phyloP scores from a whole-genome alignment of 768 basidiomycete genomes.

The Amanita rubescens region DNA sequence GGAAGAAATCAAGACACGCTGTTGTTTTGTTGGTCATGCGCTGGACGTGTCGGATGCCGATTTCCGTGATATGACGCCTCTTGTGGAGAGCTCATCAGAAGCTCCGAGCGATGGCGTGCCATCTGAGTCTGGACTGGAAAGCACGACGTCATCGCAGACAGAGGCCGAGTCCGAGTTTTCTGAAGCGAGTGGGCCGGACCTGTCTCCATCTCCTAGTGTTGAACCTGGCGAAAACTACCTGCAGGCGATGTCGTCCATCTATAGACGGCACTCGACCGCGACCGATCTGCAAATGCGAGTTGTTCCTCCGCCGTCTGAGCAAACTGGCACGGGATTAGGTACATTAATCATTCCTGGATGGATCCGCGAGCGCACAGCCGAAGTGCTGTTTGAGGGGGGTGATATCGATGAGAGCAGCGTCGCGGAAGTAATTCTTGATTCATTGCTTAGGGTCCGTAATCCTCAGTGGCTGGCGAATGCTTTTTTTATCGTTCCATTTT shows the following conservation, averaged over 20 bases:
- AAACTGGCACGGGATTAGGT: constrained; percentile 64
- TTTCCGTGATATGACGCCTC: constrained; percentile 28
- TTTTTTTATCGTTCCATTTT: not conserved
- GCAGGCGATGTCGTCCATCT: constrained; percentile 63
- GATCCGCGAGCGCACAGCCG: constrained; percentile 87
- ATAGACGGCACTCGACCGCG: constrained; percentile 70
- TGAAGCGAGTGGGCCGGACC: constrained; percentile 37
- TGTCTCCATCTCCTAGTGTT: constrained; percentile 14
- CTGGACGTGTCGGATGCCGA: constrained; percentile 34
- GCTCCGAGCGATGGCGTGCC: constrained; percentile 44
- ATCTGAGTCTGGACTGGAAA: constrained; percentile 58
- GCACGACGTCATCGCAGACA: constrained; percentile 38
- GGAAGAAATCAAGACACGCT: constrained; percentile 86
- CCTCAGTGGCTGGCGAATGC: not conserved
- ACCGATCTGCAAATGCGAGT: constrained; percentile 68
- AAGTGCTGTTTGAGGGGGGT: constrained; percentile 84
- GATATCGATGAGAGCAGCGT: constrained; percentile 84
- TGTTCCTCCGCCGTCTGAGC: constrained; percentile 57
- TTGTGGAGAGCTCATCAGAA: constrained; percentile 21
- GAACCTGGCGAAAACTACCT: constrained; percentile 31
- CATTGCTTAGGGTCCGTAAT: constrained; percentile 64
- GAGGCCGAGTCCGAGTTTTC: constrained; percentile 53
- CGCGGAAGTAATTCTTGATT: constrained; percentile 73
- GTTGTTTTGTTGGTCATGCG: constrained; percentile 75
- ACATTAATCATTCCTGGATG: constrained; percentile 88